A percentile compares a stretch with the other conserved stretches of the same genome.
Conservation (phyloP, 108 stramenopile genomes). For the Seminavis robusta region DNA sequence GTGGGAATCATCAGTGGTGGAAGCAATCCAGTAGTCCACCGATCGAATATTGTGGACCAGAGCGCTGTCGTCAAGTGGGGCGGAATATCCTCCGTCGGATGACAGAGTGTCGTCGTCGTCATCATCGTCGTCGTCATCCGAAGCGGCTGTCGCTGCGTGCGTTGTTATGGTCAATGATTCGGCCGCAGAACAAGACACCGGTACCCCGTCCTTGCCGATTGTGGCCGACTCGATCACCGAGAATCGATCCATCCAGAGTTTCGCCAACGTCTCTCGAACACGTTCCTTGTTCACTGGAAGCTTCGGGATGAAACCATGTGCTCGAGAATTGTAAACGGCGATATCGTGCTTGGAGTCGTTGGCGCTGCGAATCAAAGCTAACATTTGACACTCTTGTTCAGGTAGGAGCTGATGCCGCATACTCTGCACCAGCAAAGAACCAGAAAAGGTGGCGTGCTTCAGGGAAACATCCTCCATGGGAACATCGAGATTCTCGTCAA, state of each 20-base stretch:
- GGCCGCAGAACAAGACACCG: no score
- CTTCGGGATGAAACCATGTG: constrained; percentile 58
- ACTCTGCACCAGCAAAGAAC: constrained; percentile 27
- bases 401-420: constrained; percentile 6
- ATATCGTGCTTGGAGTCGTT: constrained; percentile 49
- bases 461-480: constrained; percentile 25
- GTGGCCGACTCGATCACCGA: not conserved
- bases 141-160: no score
- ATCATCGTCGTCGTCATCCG: no score
- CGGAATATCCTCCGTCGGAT: no score
- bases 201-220: no score
- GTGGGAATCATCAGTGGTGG: no score
- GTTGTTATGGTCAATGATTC: no score
- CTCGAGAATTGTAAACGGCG: constrained; percentile 31
- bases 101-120: no score
- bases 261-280: constrained; percentile 43
- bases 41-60: no score
- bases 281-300: constrained; percentile 36
- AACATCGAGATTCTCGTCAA: constrained; percentile 67
- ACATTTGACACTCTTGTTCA: constrained; percentile 17
- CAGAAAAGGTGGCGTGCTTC: constrained; percentile 35
- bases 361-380: constrained; percentile 40
- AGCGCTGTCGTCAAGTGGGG: no score
- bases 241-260: constrained; percentile 30
- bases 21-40: no score